Evolutionary conservation across 495 filamentous ascomycete species (phyloP), one percentile per base, ranked within the genome.

Genomic region (Daldinia concentrica): DNA sequence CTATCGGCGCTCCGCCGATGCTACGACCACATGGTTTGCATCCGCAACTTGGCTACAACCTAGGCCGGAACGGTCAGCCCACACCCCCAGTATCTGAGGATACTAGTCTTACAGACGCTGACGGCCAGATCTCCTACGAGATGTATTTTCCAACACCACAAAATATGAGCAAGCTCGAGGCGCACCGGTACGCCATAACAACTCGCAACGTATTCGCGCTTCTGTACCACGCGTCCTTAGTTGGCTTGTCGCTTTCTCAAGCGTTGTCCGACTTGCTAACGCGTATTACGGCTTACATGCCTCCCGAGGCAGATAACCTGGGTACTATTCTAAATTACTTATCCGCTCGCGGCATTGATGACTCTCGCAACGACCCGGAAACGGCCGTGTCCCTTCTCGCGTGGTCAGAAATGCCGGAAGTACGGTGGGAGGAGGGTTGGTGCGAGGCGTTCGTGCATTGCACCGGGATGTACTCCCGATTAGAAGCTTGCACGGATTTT

Each of bases 371-470:
- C 64, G 89, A 90, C 64, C 79, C 89, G 1, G 83, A 87, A 39
- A 80, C 81, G 0, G 90, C 90, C 1, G 85, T 89, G 2, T 85
- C 87, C 4, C 75, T 92, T 4, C 79, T 93, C 22, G 86, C 87
- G 8, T 93, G 87, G 84, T 87, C 86, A 24, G 90, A 92, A 69
- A 81, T 77, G 12, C 79, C 82, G 8, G 83, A 79, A n/a, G 86
- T 91, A 4, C 84, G 85, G 19, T 89, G 89, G 83, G 84, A 87
- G 26, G 85, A 88, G 64, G 88, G 90, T 17, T 93, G 90, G 85
- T 82, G 85, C 3, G 90, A 92, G 75, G 83, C 87, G 17, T 93
- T 90, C 73, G 82, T 88, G 11, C 90, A 93, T 64, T 87, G 86
- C 67, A 87, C 85, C 14, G 90, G 90, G 12, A 88, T 91, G 88